Percentiles rank a stretch among this genome's conserved stretches.
These are phyloP conservation scores for Mallotus repandus DNA, from an alignment of 441 rosid genomes.

Conservation along the genomic window DNA sequence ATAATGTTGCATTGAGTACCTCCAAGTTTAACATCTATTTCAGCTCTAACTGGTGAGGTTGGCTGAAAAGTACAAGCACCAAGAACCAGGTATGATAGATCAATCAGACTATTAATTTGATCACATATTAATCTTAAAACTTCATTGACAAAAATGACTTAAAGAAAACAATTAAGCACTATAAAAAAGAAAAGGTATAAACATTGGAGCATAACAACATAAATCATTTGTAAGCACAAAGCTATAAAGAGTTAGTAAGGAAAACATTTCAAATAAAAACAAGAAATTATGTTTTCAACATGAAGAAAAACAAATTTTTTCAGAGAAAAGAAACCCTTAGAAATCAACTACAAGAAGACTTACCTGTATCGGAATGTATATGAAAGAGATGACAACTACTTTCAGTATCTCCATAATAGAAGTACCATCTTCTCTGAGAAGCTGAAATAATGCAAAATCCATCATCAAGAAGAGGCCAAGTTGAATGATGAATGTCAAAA, in stretches of 20 bases:
- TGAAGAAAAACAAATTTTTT: neutral
- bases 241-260: neutral
- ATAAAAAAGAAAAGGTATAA: neutral
- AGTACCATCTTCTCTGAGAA: constrained; percentile 77
- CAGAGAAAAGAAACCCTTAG: neutral
- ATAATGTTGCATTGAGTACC: constrained; percentile 76
- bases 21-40: constrained; percentile 87
- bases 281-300: neutral
- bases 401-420: constrained; percentile 90
- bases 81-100: constrained; percentile 2
- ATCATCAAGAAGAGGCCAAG: constrained; percentile 24
- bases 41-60: constrained; percentile 73
- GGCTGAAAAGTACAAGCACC: constrained; percentile 57
- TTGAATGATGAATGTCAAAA: constrained; percentile 23
- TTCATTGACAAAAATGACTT: neutral
- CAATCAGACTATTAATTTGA: neutral
- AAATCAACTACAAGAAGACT: constrained; percentile 26
- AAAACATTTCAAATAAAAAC: neutral
- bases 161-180: neutral
- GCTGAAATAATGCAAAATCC: constrained; percentile 55
- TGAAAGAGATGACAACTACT: constrained; percentile 70
- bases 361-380: constrained; percentile 84
- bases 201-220: neutral
- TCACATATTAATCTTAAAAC: neutral
- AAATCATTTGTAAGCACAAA: neutral